Evolutionary conservation across 2,329 filamentous ascomycete species (phyloP).

Genomic region (Macrophomina tecta): DNA sequence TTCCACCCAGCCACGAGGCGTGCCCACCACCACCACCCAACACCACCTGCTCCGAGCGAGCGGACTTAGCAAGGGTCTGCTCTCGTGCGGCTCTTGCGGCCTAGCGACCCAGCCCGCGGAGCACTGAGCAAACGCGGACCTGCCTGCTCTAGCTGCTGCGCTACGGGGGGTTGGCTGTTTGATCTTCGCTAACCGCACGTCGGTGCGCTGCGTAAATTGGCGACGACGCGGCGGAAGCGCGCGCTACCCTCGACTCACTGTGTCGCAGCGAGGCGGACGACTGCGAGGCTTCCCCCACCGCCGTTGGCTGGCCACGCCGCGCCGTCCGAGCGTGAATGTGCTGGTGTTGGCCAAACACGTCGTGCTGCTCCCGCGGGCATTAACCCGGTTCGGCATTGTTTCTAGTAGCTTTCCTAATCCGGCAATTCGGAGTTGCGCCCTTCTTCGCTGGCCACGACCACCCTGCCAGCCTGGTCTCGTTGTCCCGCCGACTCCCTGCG

Average conservation of each 20-base stretch:
- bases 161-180: slow-evolving; percentile 12
- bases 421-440: slow-evolving; percentile 9
- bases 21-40: slow-evolving; percentile 8
- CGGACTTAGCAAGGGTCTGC: not conserved
- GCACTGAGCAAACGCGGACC: slow-evolving; percentile 6
- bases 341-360: slow-evolving; percentile 3
- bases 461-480: not conserved
- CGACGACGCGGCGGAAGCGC: slow-evolving; percentile 14
- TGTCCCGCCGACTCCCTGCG: not conserved
- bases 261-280: not conserved
- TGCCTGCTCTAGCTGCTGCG: slow-evolving; percentile 19
- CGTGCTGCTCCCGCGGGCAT: not conserved
- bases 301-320: no score
- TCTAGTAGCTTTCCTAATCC: slow-evolving; percentile 20
- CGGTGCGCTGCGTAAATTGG: slow-evolving; percentile 16
- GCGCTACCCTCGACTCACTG: slow-evolving; percentile 4
- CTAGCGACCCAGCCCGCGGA: not conserved
- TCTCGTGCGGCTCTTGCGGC: slow-evolving; percentile 9
- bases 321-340: slow-evolving; percentile 4
- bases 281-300: no score
- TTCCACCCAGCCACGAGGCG: slow-evolving; percentile 20
- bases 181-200: slow-evolving; percentile 25
- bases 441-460: not conserved
- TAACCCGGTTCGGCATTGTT: not conserved
- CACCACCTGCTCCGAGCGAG: slow-evolving; percentile 1